These are phyloP conservation scores for Nakaseomyces glabratus DNA, from an alignment of 1,139 yeast species.

Conservation along the genomic window DNA sequence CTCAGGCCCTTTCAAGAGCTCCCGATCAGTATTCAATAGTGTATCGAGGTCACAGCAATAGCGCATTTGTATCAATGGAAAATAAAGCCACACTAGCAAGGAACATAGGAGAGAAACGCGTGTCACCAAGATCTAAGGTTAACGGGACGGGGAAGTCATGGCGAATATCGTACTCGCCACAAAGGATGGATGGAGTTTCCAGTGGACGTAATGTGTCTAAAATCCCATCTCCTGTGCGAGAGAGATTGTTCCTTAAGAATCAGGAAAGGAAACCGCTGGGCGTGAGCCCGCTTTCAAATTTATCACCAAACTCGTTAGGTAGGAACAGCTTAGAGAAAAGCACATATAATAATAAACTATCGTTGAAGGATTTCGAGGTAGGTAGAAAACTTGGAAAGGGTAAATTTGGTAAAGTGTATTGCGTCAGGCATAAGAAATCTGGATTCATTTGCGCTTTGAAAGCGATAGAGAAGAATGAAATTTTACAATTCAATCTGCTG, in stretches of 20 bases:
- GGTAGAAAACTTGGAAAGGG: slow-evolving; percentile 91
- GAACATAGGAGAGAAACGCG: too few relatives aligned
- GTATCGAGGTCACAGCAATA: too few relatives aligned
- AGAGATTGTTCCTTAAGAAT: slow-evolving; percentile 2
- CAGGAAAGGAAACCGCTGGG: background rate
- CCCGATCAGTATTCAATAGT: too few relatives aligned
- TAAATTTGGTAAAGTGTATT: slow-evolving; percentile 84
- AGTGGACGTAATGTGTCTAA: slow-evolving; percentile 7
- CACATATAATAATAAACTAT: slow-evolving; percentile 7
- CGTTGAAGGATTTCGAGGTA: slow-evolving; percentile 62
- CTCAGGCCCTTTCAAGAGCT: too few relatives aligned
- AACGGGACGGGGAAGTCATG: slow-evolving; percentile 15
- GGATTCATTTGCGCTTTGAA: slow-evolving; percentile 85
- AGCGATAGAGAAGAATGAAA: slow-evolving; percentile 77
- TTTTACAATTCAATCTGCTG: slow-evolving; percentile 69
- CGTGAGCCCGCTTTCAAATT: slow-evolving; percentile 1
- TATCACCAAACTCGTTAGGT: slow-evolving; percentile 5
- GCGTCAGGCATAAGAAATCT: slow-evolving; percentile 65
- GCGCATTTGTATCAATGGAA: too few relatives aligned
- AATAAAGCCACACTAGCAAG: too few relatives aligned
- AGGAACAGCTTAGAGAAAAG: background rate
- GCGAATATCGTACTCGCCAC: slow-evolving; percentile 15
- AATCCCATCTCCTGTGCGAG: slow-evolving; percentile 13
- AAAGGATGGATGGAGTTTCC: slow-evolving; percentile 9
- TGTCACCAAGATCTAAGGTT: too few relatives aligned